Conservation (phyloP, 805 yeast genomes). For the Ogataea methylovora region DNA sequence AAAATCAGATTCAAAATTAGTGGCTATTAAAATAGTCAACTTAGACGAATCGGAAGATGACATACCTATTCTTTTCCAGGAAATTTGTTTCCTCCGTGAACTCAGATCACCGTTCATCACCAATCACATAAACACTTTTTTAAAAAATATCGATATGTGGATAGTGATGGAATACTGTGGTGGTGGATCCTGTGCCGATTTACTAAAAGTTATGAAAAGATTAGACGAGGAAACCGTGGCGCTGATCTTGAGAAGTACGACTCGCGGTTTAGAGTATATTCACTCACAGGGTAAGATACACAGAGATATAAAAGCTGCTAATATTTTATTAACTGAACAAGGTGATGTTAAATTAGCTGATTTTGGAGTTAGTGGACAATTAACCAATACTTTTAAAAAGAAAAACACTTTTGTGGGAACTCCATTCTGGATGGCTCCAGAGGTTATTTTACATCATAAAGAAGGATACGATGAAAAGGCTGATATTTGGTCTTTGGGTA, state of each 20-base stretch:
- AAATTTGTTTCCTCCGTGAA: constrained; percentile 66
- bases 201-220: constrained; percentile 46
- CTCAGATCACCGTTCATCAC: constrained; percentile 64
- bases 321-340: constrained; percentile 60
- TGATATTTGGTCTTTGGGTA: constrained; percentile 95
- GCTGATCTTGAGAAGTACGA: constrained; percentile 53
- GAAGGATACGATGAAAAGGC: constrained; percentile 77
- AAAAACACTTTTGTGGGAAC: constrained; percentile 87
- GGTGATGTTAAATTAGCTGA: constrained; percentile 83
- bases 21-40: constrained; percentile 84
- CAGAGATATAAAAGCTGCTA: constrained; percentile 87
- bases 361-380: constrained; percentile 88
- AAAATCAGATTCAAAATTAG: constrained; percentile 23
- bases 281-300: constrained; percentile 75
- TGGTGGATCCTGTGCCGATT: constrained; percentile 84
- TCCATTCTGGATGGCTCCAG: constrained; percentile 99
- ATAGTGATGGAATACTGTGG: constrained; percentile 94
- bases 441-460: constrained; percentile 47
- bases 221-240: constrained; percentile 56
- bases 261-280: constrained; percentile 67
- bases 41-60: constrained; percentile 77
- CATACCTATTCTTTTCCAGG: constrained; percentile 62
- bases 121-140: constrained; percentile 53
- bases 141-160: constrained; percentile 67
- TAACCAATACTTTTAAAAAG: constrained; percentile 43